Base-by-base conservation (phyloP, 2,329 filamentous ascomycete genomes). In the Fusarium brachygibbosum region DNA sequence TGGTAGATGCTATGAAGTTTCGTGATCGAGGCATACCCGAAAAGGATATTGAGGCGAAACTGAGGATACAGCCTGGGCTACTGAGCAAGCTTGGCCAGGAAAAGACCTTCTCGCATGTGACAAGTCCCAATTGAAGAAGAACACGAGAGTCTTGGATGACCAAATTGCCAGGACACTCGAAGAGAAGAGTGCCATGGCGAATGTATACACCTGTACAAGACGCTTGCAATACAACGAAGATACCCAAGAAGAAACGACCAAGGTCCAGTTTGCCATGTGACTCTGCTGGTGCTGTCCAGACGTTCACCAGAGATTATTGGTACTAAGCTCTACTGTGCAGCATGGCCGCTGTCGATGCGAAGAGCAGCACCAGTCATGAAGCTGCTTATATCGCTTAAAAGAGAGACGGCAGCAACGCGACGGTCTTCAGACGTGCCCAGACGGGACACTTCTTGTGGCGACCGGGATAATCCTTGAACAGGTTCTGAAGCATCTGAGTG, bases 401-500 rank as follows among this genome's bases (percentile, higher is more conserved):
- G 23, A 25, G 23, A 25, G 23, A 25, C 23, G 23, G 23, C 23
- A 25, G 23, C 23, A 25, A 4, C 23, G 23, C 23, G 11, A 12
- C 11, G 9, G 8, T 94, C 91, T 49, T 88, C 83, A 0, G 91
- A 90, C 23, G 80, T 81, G 75, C 90, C 91, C 63, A 93, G 82
- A 34, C 88, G 85, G 92, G 88, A 94, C 94, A 97, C 63, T 90
- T 86, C 28, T 79, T 79, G 65, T 82, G 82, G 54, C 87, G 84
- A 74, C 94, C 91, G 0, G 93, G 93, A 70, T 88, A 92, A 68
- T 91, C 85, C 69, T 89, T 85, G 75, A 97, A 96, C 32, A 97
- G 86, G 60, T 88, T 86, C 76, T 93, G 88, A 2, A 95, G 92
- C 94, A 97, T 97, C 23, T 91, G 88, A 3, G 92, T 94, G 23